These are phyloP conservation scores for Fusarium mundagurra DNA, from an alignment of 2,329 filamentous ascomycete species.

Conservation along the genomic window DNA sequence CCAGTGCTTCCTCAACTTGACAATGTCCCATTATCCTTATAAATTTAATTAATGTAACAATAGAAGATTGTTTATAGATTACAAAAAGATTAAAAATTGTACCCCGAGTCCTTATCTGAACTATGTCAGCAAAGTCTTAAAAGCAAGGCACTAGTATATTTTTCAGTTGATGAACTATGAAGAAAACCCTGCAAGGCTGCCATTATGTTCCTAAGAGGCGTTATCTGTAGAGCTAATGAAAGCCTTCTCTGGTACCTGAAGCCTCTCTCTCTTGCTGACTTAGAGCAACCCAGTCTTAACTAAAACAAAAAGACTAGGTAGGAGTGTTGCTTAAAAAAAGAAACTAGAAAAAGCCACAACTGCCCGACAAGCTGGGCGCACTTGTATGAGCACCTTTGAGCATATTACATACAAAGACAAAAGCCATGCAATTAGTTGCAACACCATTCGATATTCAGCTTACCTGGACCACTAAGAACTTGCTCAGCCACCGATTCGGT, in stretches of 20 bases:
- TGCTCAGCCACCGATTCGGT: rapidly evolving
- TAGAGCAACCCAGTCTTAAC: rapidly evolving
- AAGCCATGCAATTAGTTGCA: background rate
- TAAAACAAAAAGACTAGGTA: background rate
- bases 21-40: too few relatives aligned
- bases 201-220: background rate
- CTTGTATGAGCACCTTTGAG: background rate
- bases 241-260: background rate
- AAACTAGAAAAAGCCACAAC: background rate
- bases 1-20: too few relatives aligned
- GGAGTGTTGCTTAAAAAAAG: background rate
- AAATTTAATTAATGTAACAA: too few relatives aligned
- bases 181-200: too few relatives aligned
- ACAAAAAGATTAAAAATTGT: too few relatives aligned
- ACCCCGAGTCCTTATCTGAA: too few relatives aligned
- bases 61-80: too few relatives aligned
- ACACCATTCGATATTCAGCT: too few relatives aligned
- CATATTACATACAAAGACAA: background rate
- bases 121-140: too few relatives aligned
- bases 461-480: background rate
- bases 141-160: too few relatives aligned
- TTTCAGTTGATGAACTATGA: too few relatives aligned
- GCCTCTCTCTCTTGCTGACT: background rate
- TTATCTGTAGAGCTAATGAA: background rate
- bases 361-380: rapidly evolving